Evolutionary conservation across 2,329 filamentous ascomycete genomes (phyloP), one percentile per base, ranked within the genome.

Genomic region (Pestalotiopsis sp.): DNA sequence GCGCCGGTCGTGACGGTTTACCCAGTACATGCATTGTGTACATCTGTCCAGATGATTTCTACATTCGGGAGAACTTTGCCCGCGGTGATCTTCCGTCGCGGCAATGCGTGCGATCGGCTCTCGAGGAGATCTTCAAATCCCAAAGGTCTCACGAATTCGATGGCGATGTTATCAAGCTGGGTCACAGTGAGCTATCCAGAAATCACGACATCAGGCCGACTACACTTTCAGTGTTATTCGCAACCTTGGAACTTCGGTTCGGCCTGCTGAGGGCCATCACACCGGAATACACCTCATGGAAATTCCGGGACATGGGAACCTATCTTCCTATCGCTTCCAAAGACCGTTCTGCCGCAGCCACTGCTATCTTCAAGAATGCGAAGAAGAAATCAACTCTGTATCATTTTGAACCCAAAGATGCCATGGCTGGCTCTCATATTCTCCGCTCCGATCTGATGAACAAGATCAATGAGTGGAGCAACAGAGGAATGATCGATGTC

Each of bases 201-300:
- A 81, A 85, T 0, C 86, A 84, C 68, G 89, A 91, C 71, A 87
- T 91, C 67, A 83, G 84, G 23, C 70, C 78, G 1, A 85, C 78
- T 2, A 81, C 85, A 0, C 78, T 90, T 5, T 79, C 79, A 52
- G 85, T 87, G 65, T 83, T 91, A 17, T 89, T 89, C 65, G 87
- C 89, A 0, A 84, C 87, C n/a, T 78, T 91, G 1, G 89, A 91
- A 73, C 80, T 91, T 4, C 85, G 84, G 2, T 90, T 89, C 69
- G 80, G 81, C 0, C 79, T 90, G 0, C 81, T 91, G 38, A 83
- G 89, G 25, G 87, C 85, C 17, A 85, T 83, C 20, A 90, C 84
- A 0, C 87, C 84, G 0, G 85, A 89, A 56, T 91, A 90, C 69
- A 85, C 82, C 7, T 79, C 82, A 1, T 91, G 90, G 75, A 82